These are phyloP conservation scores for Colletotrichum lupini DNA, from an alignment of 2,329 filamentous ascomycete genomes.

Conservation along the genomic window DNA sequence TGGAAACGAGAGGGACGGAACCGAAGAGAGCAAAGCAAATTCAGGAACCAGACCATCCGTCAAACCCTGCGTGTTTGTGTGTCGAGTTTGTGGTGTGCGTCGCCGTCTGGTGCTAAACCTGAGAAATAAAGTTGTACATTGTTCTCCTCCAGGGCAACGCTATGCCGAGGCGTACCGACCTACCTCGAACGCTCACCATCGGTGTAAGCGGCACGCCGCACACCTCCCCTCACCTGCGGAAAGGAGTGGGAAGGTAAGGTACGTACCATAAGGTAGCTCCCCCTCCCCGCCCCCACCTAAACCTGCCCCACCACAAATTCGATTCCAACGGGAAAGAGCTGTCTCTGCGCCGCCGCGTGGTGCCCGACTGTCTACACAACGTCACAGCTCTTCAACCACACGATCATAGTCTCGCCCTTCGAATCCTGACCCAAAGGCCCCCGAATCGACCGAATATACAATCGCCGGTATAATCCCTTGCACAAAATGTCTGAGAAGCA, in stretches of 20 bases:
- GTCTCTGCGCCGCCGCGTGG: background rate
- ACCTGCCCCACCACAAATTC: conserved; percentile 28
- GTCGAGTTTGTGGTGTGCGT: too few relatives aligned
- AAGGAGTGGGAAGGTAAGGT: background rate
- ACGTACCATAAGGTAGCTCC: background rate
- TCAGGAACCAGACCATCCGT: conserved; percentile 32
- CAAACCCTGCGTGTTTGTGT: background rate
- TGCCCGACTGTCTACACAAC: background rate
- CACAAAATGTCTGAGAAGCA: conserved; percentile 70
- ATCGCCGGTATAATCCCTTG: background rate
- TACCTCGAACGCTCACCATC: conserved; percentile 24
- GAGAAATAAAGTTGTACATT: conserved; percentile 6
- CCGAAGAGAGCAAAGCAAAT: conserved; percentile 11
- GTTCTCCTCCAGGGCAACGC: background rate
- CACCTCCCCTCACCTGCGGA: background rate
- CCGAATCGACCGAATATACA: background rate
- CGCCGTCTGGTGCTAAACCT: background rate
- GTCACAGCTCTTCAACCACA: background rate
- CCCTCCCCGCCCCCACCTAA: conserved; percentile 25
- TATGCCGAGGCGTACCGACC: conserved; percentile 32
- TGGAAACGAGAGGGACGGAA: background rate
- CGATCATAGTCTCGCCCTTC: background rate
- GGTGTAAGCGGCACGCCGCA: background rate
- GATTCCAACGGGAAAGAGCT: background rate
- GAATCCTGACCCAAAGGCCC: background rate